Conservation (phyloP, 768 basidiomycete genomes). For the Lyophyllum atratum region DNA sequence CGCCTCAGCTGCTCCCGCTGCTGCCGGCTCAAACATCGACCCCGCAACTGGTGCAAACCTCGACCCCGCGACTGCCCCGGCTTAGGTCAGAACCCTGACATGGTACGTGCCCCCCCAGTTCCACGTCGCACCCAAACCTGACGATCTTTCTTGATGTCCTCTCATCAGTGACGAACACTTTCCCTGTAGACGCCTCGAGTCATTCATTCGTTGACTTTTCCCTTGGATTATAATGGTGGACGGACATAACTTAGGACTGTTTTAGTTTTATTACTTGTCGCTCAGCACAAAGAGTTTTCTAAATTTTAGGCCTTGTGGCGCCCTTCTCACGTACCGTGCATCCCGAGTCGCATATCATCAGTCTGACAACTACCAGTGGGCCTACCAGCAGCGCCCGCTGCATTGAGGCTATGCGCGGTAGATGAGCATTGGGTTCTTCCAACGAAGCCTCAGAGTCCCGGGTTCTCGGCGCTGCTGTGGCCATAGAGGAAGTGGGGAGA, state of each 20-base stretch:
- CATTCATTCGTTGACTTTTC: background rate
- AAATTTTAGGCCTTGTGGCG: background rate
- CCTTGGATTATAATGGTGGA: no score
- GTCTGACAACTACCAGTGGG: no score
- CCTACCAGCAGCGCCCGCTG: no score
- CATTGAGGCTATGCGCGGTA: no score
- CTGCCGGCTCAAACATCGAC: background rate
- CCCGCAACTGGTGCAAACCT: background rate
- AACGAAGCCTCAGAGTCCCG: no score
- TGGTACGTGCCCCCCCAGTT: background rate
- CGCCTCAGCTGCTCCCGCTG: background rate
- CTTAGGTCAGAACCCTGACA: no score
- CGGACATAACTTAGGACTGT: slow-evolving; percentile 5
- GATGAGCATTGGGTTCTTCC: no score
- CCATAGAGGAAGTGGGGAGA: no score
- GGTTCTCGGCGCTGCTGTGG: no score
- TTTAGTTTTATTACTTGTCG: background rate
- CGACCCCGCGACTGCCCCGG: no score
- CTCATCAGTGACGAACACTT: background rate
- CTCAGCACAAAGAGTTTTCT: background rate
- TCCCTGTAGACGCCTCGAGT: background rate
- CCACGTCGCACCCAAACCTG: background rate
- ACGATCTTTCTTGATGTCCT: no score
- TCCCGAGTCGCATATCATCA: no score
- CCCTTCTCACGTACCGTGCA: background rate